phyloP scores from a whole-genome alignment of 345 rosid species.

The Syzygium aromaticum region DNA sequence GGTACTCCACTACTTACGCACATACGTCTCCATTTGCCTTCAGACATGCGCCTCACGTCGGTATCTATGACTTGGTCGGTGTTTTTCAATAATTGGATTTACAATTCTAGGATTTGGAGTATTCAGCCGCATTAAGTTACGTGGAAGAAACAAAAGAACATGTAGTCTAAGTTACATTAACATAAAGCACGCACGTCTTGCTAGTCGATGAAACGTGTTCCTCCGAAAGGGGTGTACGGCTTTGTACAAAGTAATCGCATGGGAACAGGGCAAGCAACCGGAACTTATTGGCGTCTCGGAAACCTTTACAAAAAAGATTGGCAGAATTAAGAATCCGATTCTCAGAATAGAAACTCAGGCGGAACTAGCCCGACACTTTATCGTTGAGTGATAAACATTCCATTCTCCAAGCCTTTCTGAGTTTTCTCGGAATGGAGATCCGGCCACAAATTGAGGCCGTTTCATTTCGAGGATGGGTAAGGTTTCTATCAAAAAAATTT shows the following conservation, averaged over 20 bases:
- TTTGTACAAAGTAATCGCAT: not conserved
- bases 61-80: not conserved
- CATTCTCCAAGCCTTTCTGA: not conserved
- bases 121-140: not conserved
- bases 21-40: not conserved
- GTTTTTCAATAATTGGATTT: not conserved
- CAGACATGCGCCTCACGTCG: not conserved
- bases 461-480: not conserved
- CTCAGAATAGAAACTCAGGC: not conserved
- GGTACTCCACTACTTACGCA: not conserved
- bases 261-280: not conserved
- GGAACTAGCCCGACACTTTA: not conserved
- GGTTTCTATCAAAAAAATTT: not conserved
- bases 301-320: not conserved
- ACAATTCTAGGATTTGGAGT: not conserved
- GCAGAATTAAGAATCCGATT: not conserved
- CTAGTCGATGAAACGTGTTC: not conserved
- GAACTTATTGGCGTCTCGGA: not conserved
- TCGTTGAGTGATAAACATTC: not conserved
- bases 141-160: not conserved
- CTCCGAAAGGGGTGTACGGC: not conserved
- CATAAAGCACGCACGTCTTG: not conserved
- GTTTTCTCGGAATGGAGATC: not conserved
- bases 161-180: not conserved
- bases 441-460: not conserved